Conservation (phyloP, 192 early-diverging fungal species). For the Entomortierella parvispora region DNA sequence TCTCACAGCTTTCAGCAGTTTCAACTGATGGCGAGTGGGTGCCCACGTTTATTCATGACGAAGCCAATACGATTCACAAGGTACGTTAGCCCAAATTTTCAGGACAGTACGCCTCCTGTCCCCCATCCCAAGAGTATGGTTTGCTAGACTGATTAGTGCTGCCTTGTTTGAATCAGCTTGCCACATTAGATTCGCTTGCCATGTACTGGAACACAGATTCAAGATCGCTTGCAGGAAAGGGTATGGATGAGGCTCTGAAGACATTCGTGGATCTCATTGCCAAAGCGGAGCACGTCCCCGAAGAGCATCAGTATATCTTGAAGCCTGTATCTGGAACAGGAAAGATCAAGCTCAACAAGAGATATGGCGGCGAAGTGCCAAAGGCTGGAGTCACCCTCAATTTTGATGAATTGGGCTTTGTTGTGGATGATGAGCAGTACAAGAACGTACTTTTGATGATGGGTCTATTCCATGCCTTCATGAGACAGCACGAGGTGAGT, state of each 20-base stretch:
- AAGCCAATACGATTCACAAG: conserved; percentile 88
- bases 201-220: conserved; percentile 92
- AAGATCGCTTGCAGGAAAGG: conserved; percentile 62
- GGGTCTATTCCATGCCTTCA: conserved; percentile 83
- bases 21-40: conserved; percentile 91
- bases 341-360: conserved; percentile 80
- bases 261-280: conserved; percentile 65
- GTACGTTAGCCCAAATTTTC: conserved; percentile 45
- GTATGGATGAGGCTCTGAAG: conserved; percentile 61
- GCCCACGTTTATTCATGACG: conserved; percentile 81
- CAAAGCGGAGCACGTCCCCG: conserved; percentile 62
- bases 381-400: conserved; percentile 74
- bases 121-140: too few relatives aligned
- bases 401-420: conserved; percentile 94
- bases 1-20: conserved; percentile 90
- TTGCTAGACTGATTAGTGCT: too few relatives aligned
- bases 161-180: conserved; percentile 43
- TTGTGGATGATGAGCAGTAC: conserved; percentile 92
- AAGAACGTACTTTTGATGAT: conserved; percentile 80
- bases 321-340: conserved; percentile 93
- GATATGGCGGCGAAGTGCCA: conserved; percentile 60
- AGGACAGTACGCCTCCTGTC: too few relatives aligned
- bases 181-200: conserved; percentile 74
- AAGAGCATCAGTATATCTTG: conserved; percentile 84
- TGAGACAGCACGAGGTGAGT: conserved; percentile 76